A percentile compares a stretch with the other conserved stretches of the same genome.
These are phyloP conservation scores for Ephemerocybe angulata DNA, from an alignment of 768 basidiomycete species.

Conservation along the genomic window DNA sequence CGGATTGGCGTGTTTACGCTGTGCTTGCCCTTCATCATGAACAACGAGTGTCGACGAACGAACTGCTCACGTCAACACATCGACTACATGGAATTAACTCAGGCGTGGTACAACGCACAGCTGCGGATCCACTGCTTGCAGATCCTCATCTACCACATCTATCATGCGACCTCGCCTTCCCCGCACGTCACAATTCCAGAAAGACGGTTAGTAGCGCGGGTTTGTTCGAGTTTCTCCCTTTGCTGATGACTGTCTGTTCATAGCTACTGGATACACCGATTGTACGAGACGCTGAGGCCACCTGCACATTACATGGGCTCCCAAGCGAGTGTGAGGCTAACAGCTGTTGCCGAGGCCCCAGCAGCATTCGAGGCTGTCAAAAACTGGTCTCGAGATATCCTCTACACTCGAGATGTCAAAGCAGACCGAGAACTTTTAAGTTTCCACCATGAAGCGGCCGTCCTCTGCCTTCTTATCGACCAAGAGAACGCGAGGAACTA, in stretches of 20 bases:
- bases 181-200: background rate
- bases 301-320: slow-evolving; percentile 45
- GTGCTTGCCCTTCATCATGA: slow-evolving; percentile 15
- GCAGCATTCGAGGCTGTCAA: slow-evolving; percentile 35
- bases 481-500: slow-evolving; percentile 27
- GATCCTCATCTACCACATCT: slow-evolving; percentile 15
- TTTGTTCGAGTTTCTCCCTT: slow-evolving; percentile 17
- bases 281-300: slow-evolving; percentile 52
- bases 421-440: slow-evolving; percentile 35
- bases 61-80: slow-evolving; percentile 19
- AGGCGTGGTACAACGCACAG: slow-evolving; percentile 17
- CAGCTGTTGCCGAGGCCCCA: slow-evolving; percentile 36
- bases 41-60: slow-evolving; percentile 11
- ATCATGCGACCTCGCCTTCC: slow-evolving; percentile 1
- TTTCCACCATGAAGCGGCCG: slow-evolving; percentile 31
- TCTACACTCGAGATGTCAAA: slow-evolving; percentile 30
- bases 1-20: slow-evolving; percentile 15
- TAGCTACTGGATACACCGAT: slow-evolving; percentile 43
- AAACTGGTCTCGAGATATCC: slow-evolving; percentile 42
- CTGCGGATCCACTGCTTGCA: slow-evolving; percentile 20
- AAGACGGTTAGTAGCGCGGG: slow-evolving; percentile 4
- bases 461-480: slow-evolving; percentile 39
- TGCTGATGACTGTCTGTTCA: background rate
- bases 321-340: slow-evolving; percentile 28
- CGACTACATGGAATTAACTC: slow-evolving; percentile 4